Percentiles rank a stretch among this genome's conserved stretches.
phyloP scores from a whole-genome alignment of 257 asterid species.

The Plantago ovata region DNA sequence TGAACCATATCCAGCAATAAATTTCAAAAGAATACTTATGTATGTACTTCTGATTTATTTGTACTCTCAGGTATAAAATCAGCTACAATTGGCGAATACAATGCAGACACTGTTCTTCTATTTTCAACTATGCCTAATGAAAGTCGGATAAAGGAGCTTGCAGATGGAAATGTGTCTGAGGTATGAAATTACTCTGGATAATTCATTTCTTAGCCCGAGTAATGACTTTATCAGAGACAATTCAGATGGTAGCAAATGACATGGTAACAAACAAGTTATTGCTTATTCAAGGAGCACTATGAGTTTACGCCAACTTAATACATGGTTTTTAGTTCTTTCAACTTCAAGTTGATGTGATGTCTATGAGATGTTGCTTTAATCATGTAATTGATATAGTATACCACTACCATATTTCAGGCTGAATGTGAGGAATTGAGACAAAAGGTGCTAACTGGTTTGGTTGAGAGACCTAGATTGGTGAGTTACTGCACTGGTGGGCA shows the following conservation, averaged over 20 bases:
- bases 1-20: not conserved
- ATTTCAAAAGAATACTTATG: not conserved
- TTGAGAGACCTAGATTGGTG: conserved; percentile 71
- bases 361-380: not conserved
- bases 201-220: not conserved
- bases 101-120: conserved; percentile 31
- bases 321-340: too few species aligned
- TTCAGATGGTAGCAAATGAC: not conserved
- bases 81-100: conserved; percentile 28
- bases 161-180: conserved; percentile 50
- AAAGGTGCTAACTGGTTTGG: conserved; percentile 50
- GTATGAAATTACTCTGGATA: conserved; percentile 27
- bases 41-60: not conserved
- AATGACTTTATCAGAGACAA: not conserved
- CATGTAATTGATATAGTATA: not conserved
- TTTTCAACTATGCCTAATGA: conserved; percentile 41
- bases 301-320: not conserved
- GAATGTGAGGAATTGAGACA: conserved; percentile 59
- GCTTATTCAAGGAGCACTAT: not conserved
- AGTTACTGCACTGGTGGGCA: conserved; percentile 26
- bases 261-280: not conserved
- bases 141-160: conserved; percentile 32
- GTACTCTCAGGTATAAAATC: conserved; percentile 40
- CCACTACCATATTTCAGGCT: conserved; percentile 43
- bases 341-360: not conserved